These are phyloP conservation scores for Salix koriyanagi DNA, from an alignment of 345 rosid species.

Conservation along the genomic window DNA sequence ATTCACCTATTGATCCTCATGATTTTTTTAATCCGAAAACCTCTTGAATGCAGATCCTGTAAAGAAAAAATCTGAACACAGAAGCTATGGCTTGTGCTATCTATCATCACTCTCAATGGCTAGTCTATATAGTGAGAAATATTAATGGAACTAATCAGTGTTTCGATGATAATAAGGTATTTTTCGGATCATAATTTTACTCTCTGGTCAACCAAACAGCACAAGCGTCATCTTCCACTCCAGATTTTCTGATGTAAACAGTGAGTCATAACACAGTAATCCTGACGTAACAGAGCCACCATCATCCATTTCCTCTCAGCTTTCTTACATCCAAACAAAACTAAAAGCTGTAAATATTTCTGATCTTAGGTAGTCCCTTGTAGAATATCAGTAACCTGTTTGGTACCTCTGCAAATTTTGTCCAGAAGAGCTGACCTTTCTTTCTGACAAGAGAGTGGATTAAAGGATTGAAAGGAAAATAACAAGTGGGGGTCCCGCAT, in stretches of 20 bases:
- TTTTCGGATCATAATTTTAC: too few species aligned
- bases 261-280: background rate
- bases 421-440: conserved; percentile 3
- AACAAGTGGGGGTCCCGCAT: conserved; percentile 22
- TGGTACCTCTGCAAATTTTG: conserved; percentile 4
- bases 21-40: too few species aligned
- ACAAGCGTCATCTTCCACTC: background rate
- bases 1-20: background rate
- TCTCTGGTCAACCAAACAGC: too few species aligned
- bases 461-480: background rate
- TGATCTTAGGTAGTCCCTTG: conserved; percentile 13
- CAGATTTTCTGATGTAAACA: background rate
- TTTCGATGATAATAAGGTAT: too few species aligned
- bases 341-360: background rate
- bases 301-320: background rate
- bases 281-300: background rate
- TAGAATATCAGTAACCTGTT: conserved; percentile 2
- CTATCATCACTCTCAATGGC: background rate
- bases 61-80: too few species aligned
- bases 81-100: too few species aligned
- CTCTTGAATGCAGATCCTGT: too few species aligned
- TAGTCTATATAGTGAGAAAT: background rate
- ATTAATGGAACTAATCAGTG: background rate
- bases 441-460: conserved; percentile 11
- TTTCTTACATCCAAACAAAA: background rate